Conservation (phyloP, 768 basidiomycete genomes). For the Terana coerulea region DNA sequence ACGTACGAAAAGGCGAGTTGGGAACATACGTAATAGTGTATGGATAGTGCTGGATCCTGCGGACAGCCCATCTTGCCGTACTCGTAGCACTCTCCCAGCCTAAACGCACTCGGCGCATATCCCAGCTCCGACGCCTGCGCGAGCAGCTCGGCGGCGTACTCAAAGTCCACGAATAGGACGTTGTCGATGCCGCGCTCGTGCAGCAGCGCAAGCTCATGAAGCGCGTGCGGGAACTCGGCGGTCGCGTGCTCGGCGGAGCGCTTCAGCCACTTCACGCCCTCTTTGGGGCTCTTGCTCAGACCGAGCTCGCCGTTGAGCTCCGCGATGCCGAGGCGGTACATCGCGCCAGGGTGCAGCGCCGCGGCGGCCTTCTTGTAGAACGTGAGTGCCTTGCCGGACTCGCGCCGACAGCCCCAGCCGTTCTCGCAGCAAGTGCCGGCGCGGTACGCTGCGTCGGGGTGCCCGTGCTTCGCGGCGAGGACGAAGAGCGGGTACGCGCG, state of each 20-base stretch:
- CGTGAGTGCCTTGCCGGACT: conserved; percentile 85
- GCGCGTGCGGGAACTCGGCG: conserved; percentile 92
- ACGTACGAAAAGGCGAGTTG: neutral
- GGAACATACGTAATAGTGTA: conserved; percentile 97
- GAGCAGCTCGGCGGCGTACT: conserved; percentile 91
- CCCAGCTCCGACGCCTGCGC: conserved; percentile 96
- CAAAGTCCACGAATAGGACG: conserved; percentile 93
- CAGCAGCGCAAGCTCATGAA: conserved; percentile 90
- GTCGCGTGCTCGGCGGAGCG: conserved; percentile 92
- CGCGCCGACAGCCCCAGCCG: conserved; percentile 95
- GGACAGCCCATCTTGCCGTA: conserved; percentile 99
- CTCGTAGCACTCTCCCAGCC: conserved; percentile 97
- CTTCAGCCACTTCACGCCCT: conserved; percentile 99
- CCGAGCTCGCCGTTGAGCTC: conserved; percentile 96
- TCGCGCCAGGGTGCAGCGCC: conserved; percentile 86
- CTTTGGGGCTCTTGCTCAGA: conserved; percentile 80
- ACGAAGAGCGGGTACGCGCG: conserved; percentile 95
- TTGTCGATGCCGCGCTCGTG: conserved; percentile 99
- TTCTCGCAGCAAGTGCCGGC: conserved; percentile 98
- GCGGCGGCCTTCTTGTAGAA: conserved; percentile 95
- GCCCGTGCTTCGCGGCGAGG: conserved; percentile 94
- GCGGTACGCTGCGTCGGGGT: conserved; percentile 92
- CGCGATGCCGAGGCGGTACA: conserved; percentile 94
- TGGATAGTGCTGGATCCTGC: conserved; percentile 93
- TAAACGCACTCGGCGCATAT: conserved; percentile 94